Conservation (phyloP, 129 eudicot genomes). For the Oenanthe sinensis region DNA sequence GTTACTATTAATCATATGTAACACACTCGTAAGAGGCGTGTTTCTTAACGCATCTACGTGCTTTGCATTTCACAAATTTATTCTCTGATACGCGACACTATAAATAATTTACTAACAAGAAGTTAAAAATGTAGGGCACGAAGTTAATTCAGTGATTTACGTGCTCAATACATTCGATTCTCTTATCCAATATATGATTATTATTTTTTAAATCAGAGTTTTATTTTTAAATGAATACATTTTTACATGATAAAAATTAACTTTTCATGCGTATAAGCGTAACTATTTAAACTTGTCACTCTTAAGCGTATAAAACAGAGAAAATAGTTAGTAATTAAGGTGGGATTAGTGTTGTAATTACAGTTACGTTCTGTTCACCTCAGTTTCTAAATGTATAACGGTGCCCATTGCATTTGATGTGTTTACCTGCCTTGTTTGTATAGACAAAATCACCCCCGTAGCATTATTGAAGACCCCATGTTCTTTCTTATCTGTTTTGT, state of each 20-base stretch:
- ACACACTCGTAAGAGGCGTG: neutral
- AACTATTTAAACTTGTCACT: too few species aligned
- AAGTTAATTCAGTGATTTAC: too few species aligned
- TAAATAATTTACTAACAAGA: too few species aligned
- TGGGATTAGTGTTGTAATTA: neutral
- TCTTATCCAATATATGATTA: too few species aligned
- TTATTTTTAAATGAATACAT: too few species aligned
- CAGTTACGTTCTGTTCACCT: neutral
- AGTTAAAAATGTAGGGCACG: too few species aligned
- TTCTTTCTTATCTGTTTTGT: constrained; percentile 18
- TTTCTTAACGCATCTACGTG: neutral
- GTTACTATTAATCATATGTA: neutral
- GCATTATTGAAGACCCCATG: constrained; percentile 19
- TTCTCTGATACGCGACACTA: neutral
- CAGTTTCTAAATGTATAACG: neutral
- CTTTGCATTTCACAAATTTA: neutral
- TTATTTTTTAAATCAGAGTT: too few species aligned
- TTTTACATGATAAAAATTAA: too few species aligned
- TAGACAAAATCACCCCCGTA: constrained; percentile 4
- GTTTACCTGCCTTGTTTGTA: neutral
- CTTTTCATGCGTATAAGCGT: too few species aligned
- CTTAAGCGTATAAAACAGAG: neutral
- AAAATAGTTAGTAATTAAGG: neutral
- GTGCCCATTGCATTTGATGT: neutral
- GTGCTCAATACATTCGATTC: too few species aligned